Percentiles rank a stretch among this genome's conserved stretches.
Evolutionary conservation across 495 filamentous ascomycete species (phyloP).

Genomic region (Geopyxis carbonaria): DNA sequence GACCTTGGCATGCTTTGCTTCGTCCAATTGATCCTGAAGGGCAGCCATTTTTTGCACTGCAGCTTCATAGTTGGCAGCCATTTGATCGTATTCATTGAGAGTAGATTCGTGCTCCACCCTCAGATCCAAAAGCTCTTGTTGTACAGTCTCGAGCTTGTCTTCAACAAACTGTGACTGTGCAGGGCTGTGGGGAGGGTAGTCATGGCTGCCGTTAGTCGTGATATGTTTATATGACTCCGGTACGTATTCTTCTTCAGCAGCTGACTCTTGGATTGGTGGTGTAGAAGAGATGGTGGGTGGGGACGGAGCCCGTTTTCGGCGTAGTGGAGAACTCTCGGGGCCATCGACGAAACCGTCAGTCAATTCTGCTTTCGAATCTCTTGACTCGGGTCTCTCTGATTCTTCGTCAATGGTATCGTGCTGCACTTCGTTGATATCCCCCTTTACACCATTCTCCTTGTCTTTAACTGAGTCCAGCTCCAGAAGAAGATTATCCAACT

Average conservation of each 20-base stretch:
- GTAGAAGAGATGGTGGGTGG: background rate
- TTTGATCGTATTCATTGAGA: conserved; percentile 59
- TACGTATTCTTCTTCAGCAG: conserved; percentile 1
- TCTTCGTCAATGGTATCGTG: too few species aligned
- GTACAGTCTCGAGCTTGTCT: conserved; percentile 83
- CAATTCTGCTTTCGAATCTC: too few species aligned
- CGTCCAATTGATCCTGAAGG: conserved; percentile 72
- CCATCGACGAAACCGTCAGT: too few species aligned
- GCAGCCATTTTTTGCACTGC: conserved; percentile 64
- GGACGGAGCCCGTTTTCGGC: conserved; percentile 1
- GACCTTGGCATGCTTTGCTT: conserved; percentile 49
- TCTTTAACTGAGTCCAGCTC: conserved; percentile 57
- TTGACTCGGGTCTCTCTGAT: too few species aligned
- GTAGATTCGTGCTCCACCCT: conserved; percentile 78
- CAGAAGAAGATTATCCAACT: conserved; percentile 77
- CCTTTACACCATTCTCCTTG: conserved; percentile 18
- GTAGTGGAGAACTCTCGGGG: too few species aligned
- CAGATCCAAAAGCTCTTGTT: conserved; percentile 81
- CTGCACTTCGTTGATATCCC: background rate
- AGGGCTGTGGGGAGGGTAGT: conserved; percentile 43
- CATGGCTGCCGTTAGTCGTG: too few species aligned
- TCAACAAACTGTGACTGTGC: conserved; percentile 72
- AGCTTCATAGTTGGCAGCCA: conserved; percentile 81
- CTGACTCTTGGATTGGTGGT: conserved; percentile 2
- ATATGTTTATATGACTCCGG: background rate